Evolutionary conservation across 2,329 filamentous ascomycete species (phyloP), one percentile per base, ranked within the genome.

Genomic region (Calonectria naviculata): DNA sequence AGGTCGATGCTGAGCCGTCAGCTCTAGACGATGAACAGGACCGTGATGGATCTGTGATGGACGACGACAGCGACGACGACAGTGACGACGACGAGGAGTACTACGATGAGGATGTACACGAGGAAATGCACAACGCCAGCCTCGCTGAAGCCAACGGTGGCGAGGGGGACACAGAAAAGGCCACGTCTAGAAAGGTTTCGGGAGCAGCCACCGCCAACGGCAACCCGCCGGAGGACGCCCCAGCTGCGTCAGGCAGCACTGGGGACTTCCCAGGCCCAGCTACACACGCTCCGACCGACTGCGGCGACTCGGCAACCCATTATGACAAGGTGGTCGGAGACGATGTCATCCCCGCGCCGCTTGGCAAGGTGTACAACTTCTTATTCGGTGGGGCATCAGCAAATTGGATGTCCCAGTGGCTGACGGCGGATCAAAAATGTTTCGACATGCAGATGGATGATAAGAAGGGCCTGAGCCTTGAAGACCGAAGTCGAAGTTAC

Each of bases 361-460:
- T 99, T 1, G 97, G 97, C 65, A 97, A 98, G 81, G 91, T 98
- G 34, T 99, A 97, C 82, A 93, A 91, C 73, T 85, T 98, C 68
- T 89, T 98, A 76, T 99, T 98, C 79, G 97, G 97, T 0, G 90
- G 93, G 3, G 89, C 88, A 2, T 98, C 95, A 1, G 89, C 91
- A 6, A 85, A 89, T 0, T 99, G 95, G 84, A 95, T 99, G 90
- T 88, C 89, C 15, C 97, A 95, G 78, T 98, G 95, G 89, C 87
- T 99, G 52, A 88, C 93, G 0, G 92, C 92, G 26, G 95, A 98
- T 68, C 94, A 98, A 80, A 98, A 98, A 81, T 97, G 94, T 52
- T 88, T 89, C 5, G 97, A 99, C n/a, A 82, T 98, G 29, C 92
- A 94, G 73, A 92, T 97, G 84, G 93, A 96, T 54, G 95, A 97